Conservation (phyloP, 345 rosid genomes). For the Eucalyptus curtisii region DNA sequence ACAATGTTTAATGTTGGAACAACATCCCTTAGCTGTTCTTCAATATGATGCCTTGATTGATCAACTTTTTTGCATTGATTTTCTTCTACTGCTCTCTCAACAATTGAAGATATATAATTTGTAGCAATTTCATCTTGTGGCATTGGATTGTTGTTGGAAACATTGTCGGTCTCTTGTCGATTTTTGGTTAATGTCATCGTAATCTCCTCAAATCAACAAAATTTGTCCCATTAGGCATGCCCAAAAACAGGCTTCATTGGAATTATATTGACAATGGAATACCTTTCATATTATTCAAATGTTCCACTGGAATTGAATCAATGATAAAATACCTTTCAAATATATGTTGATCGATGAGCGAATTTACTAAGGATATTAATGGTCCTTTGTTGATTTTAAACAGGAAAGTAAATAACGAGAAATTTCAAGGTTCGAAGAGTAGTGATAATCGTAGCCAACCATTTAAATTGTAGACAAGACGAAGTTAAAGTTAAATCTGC, state of each 20-base stretch:
- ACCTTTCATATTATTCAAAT: not conserved
- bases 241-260: not conserved
- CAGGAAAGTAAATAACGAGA: not conserved
- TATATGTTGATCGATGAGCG: not conserved
- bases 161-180: not conserved
- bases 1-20: not conserved
- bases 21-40: not conserved
- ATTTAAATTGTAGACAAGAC: not conserved
- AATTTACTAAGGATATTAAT: not conserved
- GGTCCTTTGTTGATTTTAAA: not conserved
- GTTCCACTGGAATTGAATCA: not conserved
- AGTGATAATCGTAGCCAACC: not conserved
- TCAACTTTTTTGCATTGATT: not conserved
- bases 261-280: not conserved
- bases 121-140: not conserved
- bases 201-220: not conserved
- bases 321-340: not conserved
- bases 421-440: not conserved
- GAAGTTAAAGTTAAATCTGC: not conserved
- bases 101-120: not conserved
- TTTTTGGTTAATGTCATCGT: not conserved
- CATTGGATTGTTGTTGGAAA: not conserved
- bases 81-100: not conserved
- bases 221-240: not conserved
- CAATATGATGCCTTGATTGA: not conserved